Evolutionary conservation across 768 basidiomycete species (phyloP).

Genomic region (Boletus subparvulus): DNA sequence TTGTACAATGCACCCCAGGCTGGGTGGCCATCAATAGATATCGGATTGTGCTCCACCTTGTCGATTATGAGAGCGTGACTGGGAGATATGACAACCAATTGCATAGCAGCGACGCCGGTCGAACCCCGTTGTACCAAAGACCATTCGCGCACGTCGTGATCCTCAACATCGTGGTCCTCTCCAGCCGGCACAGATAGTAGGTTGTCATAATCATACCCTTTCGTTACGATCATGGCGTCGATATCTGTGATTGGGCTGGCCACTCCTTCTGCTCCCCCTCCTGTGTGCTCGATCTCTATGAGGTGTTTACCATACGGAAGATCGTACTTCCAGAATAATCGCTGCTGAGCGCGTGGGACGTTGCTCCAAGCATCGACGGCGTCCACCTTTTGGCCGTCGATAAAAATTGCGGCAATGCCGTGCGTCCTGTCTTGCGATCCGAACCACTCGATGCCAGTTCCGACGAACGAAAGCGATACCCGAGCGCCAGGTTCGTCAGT

Average conservation of each 20-base stretch:
- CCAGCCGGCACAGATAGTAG: neutral
- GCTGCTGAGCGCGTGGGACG: constrained; percentile 50
- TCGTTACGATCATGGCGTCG: constrained; percentile 68
- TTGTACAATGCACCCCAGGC: constrained; percentile 81
- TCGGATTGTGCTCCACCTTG: constrained; percentile 85
- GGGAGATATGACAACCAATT: constrained; percentile 64
- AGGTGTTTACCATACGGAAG: constrained; percentile 55
- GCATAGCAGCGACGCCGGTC: constrained; percentile 81
- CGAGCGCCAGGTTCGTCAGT: constrained; percentile 51
- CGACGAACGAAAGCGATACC: constrained; percentile 60
- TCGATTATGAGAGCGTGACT: constrained; percentile 74
- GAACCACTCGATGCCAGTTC: constrained; percentile 79
- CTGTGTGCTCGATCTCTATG: constrained; percentile 61
- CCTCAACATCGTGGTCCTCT: neutral
- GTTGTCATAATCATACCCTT: constrained; percentile 28
- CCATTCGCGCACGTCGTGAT: constrained; percentile 43
- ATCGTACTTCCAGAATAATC: constrained; percentile 60
- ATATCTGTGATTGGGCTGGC: constrained; percentile 46
- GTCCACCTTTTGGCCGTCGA: constrained; percentile 52
- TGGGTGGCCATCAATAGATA: constrained; percentile 70
- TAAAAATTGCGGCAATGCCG: constrained; percentile 54
- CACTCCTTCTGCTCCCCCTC: constrained; percentile 37
- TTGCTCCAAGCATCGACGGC: constrained; percentile 47
- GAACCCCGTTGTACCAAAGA: constrained; percentile 60
- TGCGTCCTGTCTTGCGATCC: constrained; percentile 56